Evolutionary conservation across 2,329 filamentous ascomycete genomes (phyloP), one percentile per base, ranked within the genome.

Genomic region (Phialophora expanda): DNA sequence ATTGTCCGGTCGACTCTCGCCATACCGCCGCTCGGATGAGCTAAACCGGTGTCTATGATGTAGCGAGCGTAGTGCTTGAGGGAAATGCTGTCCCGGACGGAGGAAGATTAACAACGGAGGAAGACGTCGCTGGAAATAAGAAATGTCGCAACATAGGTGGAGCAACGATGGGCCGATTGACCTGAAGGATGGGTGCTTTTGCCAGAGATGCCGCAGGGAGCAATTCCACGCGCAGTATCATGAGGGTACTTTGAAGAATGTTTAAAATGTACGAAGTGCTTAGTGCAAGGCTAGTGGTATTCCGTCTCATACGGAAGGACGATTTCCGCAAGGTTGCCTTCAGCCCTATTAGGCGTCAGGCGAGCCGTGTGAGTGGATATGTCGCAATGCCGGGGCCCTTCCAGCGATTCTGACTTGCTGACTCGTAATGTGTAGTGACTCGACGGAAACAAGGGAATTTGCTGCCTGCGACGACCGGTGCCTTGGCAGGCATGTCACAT

Each of bases 341-440:
- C 61, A 63, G 61, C 61, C 61, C 61, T 63, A 63, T 62, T 38
- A 62, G 63, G 63, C 63, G 32, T 51, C 48, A 51, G 48, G 48
- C 48, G 48, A 51, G 32, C 63, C 58, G 56, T 30, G 41, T 53
- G 58, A 30, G 24, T 56, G 41, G 51, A 28, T 32, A 64, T 59
- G 20, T 22, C 51, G 56, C 46, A 48, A 56, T 56, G 61, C 28
- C 14, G 44, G 44, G 26, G 54, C 11, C 51, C 50, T 32, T 38
- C 14, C 44, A 46, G 54, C 59, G 20, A 61, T 51, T 66, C 41
- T 63, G 64, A 66, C 64, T 66, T 63, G 64, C 64, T 66, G 64
- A 60, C 60, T 66, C 64, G 64, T 66, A 66, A 51, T 58, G 22
- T 28, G 12, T 57, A 57, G 54, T 56, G 41, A 54, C 38, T 50